Evolutionary conservation across 441 rosid species (phyloP).

Genomic region (Metrosideros polymorpha): DNA sequence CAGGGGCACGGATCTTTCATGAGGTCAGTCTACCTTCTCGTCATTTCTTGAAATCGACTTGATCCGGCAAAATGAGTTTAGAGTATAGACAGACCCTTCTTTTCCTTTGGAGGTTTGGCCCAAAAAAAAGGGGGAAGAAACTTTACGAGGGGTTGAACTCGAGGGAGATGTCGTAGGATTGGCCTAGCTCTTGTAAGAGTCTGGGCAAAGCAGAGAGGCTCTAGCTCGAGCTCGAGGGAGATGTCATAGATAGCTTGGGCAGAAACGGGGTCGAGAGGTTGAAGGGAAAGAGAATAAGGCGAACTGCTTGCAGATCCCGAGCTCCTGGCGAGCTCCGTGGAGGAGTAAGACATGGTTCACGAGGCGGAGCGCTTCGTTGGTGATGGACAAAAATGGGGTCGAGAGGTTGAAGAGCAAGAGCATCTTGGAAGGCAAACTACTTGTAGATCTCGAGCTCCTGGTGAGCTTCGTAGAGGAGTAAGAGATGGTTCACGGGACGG

Average conservation of each 20-base stretch:
- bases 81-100: background rate
- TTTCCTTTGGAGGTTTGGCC: background rate
- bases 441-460: no score
- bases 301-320: conserved; percentile 5
- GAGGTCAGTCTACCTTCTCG: background rate
- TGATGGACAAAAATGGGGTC: no score
- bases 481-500: conserved; percentile 10
- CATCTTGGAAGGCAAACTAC: no score
- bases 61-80: background rate
- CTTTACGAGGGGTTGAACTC: conserved; percentile 28
- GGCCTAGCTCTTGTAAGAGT: conserved; percentile 36
- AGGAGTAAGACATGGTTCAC: no score
- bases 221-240: background rate
- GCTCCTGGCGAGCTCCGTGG: conserved; percentile 2
- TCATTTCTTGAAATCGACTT: background rate
- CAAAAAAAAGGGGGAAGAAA: background rate
- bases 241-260: background rate
- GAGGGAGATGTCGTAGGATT: no score
- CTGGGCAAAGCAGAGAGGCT: background rate
- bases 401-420: no score
- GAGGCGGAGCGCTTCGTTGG: no score
- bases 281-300: conserved; percentile 1
- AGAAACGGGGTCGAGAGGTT: conserved; percentile 15
- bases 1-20: background rate
- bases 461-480: no score